Evolutionary conservation across 1,284 basidiomycete genomes (phyloP).

Genomic region (Rhizoctonia solani): DNA sequence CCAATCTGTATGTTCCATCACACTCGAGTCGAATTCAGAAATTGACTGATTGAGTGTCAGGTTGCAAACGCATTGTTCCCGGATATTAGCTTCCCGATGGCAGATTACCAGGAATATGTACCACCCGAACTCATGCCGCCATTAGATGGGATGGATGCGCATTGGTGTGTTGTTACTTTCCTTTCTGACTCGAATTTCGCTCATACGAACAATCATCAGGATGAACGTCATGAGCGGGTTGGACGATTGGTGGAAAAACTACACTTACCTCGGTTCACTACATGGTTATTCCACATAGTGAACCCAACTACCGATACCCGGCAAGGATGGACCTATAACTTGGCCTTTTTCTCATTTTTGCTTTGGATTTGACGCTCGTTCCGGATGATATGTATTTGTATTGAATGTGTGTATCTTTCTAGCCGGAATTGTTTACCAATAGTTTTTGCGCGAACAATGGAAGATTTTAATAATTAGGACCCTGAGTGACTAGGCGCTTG

Average conservation of each 20-base stretch:
- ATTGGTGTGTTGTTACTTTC: constrained; percentile 30
- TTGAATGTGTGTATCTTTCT: background rate
- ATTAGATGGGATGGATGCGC: constrained; percentile 31
- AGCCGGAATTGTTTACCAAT: too few relatives aligned
- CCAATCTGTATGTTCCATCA: background rate
- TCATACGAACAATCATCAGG: background rate
- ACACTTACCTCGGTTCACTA: constrained; percentile 27
- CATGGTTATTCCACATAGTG: constrained; percentile 15
- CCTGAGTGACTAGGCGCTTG: background rate
- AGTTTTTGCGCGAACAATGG: too few relatives aligned
- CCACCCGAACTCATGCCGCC: constrained; percentile 30
- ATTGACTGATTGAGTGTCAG: background rate
- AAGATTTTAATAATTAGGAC: too few relatives aligned
- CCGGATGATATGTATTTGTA: background rate
- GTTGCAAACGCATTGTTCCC: constrained; percentile 18
- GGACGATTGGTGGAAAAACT: constrained; percentile 34
- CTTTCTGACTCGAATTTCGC: background rate
- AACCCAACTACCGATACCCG: background rate
- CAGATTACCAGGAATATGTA: constrained; percentile 23
- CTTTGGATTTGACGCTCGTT: background rate
- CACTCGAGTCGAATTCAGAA: background rate
- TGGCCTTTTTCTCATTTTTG: background rate
- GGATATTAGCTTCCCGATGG: constrained; percentile 3
- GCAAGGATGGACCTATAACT: background rate
- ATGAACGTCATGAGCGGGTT: constrained; percentile 26